Base-by-base conservation (phyloP, 2,329 filamentous ascomycete species). In the Aspergillus pseudotamarii region DNA sequence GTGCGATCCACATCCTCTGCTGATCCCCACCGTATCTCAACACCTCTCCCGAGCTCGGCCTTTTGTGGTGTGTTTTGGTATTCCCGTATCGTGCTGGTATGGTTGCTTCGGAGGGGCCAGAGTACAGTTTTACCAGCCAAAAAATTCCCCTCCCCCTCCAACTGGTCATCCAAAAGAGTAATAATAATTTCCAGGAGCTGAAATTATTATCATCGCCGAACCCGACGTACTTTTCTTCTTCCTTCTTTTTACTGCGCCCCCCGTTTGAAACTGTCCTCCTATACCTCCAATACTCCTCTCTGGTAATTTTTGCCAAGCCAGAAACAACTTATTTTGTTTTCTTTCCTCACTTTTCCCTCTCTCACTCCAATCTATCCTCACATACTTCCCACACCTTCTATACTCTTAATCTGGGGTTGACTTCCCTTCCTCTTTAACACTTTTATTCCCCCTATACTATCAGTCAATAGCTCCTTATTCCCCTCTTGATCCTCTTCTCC, bases 21-120 rank as follows among this genome's bases (percentile, higher is more conserved):
- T 59, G 54, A 56, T 60, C 65, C 61, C 64, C 64, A 63, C 61
- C 57, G 56, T 41, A 66, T 64, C 67, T 68, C 67, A 69, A 68
- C 63, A 60, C 59, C 55, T 14, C 38, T 41, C 62, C 62, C 61
- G 59, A 56, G 60, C 61, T 64, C 58, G 58, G 64, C 60, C 59
- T 57, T 56, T 38, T 41, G 60, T 60, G 50, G 43, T 60, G 30
- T 34, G 55, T 61, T 61, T 62, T 62, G 34, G n/a, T 32, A 55
- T 55, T 55, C 34, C n/a, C n/a, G 51, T 55, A 55, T 45, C 14
- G 23, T 9, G 12, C 36, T 55, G 16, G 28, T 59, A 50, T 50
- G 43, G 57, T 43, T 36, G 30, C 45, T 53, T 10, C 48, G 26
- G 26, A 28, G 36, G n/a, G 51, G 19, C 32, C 32, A 34, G 32